Conservation (phyloP, 2,329 filamentous ascomycete species). For the Coniochaeta hoffmannii region DNA sequence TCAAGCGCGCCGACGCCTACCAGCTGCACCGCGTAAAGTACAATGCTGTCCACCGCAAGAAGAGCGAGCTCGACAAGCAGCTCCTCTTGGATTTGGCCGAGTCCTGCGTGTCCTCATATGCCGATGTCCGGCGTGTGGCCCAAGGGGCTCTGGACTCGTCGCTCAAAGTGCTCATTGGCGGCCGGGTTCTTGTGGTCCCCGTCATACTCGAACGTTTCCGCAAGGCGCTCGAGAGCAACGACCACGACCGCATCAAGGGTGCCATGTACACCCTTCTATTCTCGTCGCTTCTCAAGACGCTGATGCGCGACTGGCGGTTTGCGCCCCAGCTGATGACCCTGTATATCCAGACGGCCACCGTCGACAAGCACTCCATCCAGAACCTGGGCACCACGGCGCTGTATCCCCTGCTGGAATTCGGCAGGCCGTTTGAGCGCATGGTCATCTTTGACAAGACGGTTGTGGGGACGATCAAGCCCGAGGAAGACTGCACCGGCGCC, state of each 20-base stretch:
- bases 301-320: constrained; percentile 89
- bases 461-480: constrained; percentile 64
- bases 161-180: constrained; percentile 82
- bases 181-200: constrained; percentile 81
- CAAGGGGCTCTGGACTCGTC: constrained; percentile 91
- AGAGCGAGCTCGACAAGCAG: constrained; percentile 81
- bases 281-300: constrained; percentile 79
- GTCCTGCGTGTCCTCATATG: constrained; percentile 85
- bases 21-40: constrained; percentile 90
- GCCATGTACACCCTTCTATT: constrained; percentile 86
- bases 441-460: constrained; percentile 69
- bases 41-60: constrained; percentile 80
- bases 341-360: constrained; percentile 82
- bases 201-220: constrained; percentile 74
- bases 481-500: constrained; percentile 51
- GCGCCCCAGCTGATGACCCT: constrained; percentile 82
- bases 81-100: constrained; percentile 81
- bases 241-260: constrained; percentile 91
- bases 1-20: constrained; percentile 90
- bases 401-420: constrained; percentile 86
- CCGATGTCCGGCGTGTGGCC: constrained; percentile 89
- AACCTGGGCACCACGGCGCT: constrained; percentile 74
- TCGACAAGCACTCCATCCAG: constrained; percentile 93
- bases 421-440: constrained; percentile 78
- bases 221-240: constrained; percentile 67